These are phyloP conservation scores for Symbiotaphrina buchneri DNA, from an alignment of 495 filamentous ascomycete species.

Conservation along the genomic window DNA sequence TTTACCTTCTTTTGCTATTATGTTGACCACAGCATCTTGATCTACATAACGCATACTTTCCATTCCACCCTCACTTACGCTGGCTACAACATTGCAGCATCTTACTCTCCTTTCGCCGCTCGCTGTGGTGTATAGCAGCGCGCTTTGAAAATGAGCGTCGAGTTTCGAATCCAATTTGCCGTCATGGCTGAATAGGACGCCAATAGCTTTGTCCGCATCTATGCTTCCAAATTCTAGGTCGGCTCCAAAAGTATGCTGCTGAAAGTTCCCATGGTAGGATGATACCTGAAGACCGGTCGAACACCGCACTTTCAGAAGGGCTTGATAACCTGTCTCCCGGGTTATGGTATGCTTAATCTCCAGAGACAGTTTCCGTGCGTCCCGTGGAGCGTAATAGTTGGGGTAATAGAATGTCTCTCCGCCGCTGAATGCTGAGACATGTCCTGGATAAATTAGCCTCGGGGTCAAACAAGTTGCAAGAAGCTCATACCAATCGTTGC, in stretches of 20 bases:
- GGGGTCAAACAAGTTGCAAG: slow-evolving; percentile 4
- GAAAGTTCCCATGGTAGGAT: slow-evolving; percentile 85
- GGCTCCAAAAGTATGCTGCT: slow-evolving; percentile 82
- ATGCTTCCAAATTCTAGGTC: slow-evolving; percentile 89
- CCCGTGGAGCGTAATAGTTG: slow-evolving; percentile 75
- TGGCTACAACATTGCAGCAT: slow-evolving; percentile 82
- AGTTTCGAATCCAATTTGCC: slow-evolving; percentile 91
- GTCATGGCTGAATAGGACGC: slow-evolving; percentile 85
- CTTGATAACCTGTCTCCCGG: slow-evolving; percentile 86
- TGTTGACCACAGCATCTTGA: slow-evolving; percentile 72
- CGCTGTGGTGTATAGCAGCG: slow-evolving; percentile 82
- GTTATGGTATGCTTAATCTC: slow-evolving; percentile 80
- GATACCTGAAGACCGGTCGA: slow-evolving; percentile 91
- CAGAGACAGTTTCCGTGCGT: slow-evolving; percentile 58
- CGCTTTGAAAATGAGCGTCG: slow-evolving; percentile 94
- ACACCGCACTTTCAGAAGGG: slow-evolving; percentile 95
- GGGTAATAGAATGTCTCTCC: slow-evolving; percentile 93
- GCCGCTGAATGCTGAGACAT: slow-evolving; percentile 57
- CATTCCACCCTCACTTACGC: slow-evolving; percentile 60
- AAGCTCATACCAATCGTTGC: slow-evolving; percentile 63
- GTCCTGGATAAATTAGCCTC: slow-evolving; percentile 32
- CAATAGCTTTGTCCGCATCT: slow-evolving; percentile 83
- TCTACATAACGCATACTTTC: slow-evolving; percentile 84
- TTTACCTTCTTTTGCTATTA: slow-evolving; percentile 73
- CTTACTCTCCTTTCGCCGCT: slow-evolving; percentile 76